Conservation (phyloP, 2,329 filamentous ascomycete genomes). For the Exophiala bonariae region DNA sequence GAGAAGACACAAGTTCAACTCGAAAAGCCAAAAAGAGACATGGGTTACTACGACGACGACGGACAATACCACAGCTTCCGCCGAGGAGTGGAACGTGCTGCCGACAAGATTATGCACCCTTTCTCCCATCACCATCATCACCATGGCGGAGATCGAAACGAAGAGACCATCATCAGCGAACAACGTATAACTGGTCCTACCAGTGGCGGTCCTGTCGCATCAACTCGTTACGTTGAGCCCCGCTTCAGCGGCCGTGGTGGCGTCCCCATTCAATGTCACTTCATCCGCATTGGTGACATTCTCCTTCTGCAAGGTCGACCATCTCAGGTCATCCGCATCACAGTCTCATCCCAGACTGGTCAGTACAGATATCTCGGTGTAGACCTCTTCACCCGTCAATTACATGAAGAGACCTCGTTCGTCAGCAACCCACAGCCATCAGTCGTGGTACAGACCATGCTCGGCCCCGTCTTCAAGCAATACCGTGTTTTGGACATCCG, state of each 20-base stretch:
- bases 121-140: constrained; percentile 55
- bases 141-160: constrained; percentile 34
- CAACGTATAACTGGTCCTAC: constrained; percentile 42
- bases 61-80: constrained; percentile 74
- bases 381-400: constrained; percentile 99
- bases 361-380: constrained; percentile 99
- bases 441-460: constrained; percentile 99
- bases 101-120: constrained; percentile 65
- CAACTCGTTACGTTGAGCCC: constrained; percentile 53
- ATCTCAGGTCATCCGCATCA: constrained; percentile 99
- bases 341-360: constrained; percentile 93
- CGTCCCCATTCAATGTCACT: constrained; percentile 94
- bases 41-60: constrained; percentile 81
- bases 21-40: constrained; percentile 47
- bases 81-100: constrained; percentile 67
- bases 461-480: constrained; percentile 99
- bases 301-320: constrained; percentile 98
- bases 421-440: constrained; percentile 95
- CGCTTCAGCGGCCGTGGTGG: constrained; percentile 49
- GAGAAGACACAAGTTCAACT: constrained; percentile 50
- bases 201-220: constrained; percentile 43
- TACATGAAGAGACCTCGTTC: constrained; percentile 98
- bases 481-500: constrained; percentile 98
- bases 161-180: constrained; percentile 43
- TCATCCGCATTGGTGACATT: constrained; percentile 98